phyloP scores from a whole-genome alignment of 106 monocot genomes.

The Phalaenopsis equestris region DNA sequence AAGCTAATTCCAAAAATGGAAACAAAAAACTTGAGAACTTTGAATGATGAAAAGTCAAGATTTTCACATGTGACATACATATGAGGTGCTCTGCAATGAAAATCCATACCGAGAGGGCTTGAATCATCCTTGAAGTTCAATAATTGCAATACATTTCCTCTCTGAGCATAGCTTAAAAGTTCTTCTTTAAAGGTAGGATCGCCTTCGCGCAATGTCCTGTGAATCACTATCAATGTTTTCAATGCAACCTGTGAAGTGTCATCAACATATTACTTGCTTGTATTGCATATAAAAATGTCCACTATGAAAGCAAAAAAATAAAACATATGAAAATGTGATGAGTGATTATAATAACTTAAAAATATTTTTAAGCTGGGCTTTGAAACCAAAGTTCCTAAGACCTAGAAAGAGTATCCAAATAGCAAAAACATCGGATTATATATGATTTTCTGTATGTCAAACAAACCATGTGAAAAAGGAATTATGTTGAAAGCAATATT shows the following conservation, averaged over 20 bases:
- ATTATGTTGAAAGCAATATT: no score
- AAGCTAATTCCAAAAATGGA: slow-evolving; percentile 44
- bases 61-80: not conserved
- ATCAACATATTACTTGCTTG: no score
- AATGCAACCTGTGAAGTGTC: slow-evolving; percentile 62
- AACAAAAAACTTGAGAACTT: not conserved
- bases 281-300: no score
- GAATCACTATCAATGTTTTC: slow-evolving; percentile 84
- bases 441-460: no score
- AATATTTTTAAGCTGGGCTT: no score
- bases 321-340: no score
- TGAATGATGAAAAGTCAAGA: not conserved
- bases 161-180: slow-evolving; percentile 84
- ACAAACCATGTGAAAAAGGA: no score
- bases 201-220: slow-evolving; percentile 89
- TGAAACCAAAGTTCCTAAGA: no score
- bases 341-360: no score
- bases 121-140: slow-evolving; percentile 98
- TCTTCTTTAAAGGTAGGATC: slow-evolving; percentile 95
- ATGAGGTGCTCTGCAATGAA: not conserved
- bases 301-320: no score
- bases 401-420: no score
- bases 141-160: slow-evolving; percentile 79
- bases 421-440: no score
- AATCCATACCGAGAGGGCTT: slow-evolving; percentile 55